Conservation (phyloP, 768 basidiomycete genomes). For the Glaciozyma antarctica region DNA sequence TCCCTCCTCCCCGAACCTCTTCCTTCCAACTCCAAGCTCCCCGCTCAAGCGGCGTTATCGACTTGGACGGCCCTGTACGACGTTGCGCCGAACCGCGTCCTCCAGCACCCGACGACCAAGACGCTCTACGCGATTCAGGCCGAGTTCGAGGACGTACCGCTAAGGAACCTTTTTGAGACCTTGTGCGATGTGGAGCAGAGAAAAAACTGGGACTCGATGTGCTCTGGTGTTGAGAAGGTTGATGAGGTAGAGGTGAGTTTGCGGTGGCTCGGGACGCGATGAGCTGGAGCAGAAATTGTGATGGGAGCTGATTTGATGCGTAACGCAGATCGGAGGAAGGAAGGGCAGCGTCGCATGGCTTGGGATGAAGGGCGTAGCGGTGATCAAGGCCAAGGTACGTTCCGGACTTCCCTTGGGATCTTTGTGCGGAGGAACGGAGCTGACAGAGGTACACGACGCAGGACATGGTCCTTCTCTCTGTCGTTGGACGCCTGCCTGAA, state of each 20-base stretch:
- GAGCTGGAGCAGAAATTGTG: no score
- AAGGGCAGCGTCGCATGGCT: constrained; percentile 25
- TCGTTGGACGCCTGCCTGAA: constrained; percentile 21
- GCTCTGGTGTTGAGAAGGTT: constrained; percentile 16
- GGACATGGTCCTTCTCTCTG: constrained; percentile 33
- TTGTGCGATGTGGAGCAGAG: constrained; percentile 17
- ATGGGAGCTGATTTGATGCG: not conserved
- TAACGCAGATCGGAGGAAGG: not conserved
- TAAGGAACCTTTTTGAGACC: constrained; percentile 27
- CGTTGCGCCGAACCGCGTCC: no score
- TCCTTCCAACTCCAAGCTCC: no score
- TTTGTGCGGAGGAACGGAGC: not conserved
- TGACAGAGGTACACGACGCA: not conserved
- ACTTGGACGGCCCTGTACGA: no score
- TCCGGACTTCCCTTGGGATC: not conserved
- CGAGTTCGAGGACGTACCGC: constrained; percentile 23
- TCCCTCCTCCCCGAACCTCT: no score
- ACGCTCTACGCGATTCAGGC: constrained; percentile 27
- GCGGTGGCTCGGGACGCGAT: no score
- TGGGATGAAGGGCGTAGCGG: constrained; percentile 33
- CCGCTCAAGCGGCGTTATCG: no score
- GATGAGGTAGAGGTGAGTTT: constrained; percentile 21
- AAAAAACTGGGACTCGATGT: constrained; percentile 30
- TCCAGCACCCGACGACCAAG: constrained; percentile 25
- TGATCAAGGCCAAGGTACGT: constrained; percentile 29